Evolutionary conservation across 1,284 basidiomycete species (phyloP), one percentile per base, ranked within the genome.

Genomic region (Xanthoconium separans): DNA sequence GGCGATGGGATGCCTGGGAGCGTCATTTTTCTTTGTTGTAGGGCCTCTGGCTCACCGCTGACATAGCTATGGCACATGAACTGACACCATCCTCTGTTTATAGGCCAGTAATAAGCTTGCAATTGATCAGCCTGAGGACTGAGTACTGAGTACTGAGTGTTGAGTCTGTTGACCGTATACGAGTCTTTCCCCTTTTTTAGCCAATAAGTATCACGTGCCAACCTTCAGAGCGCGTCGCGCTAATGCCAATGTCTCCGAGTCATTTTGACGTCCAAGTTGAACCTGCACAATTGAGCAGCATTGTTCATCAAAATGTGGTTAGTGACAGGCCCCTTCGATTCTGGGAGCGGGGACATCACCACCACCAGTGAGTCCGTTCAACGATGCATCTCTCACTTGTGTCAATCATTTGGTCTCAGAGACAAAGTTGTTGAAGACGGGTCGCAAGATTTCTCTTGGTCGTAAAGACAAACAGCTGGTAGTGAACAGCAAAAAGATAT

Each of bases 401-500:
- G 27, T 33, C 33, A 29, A 47, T 29, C 36, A 24, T 40, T 47
- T 40, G 37, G 12, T 4, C 39, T 1, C 58, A 89, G 86, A 82
- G 66, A 68, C 70, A 13, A 89, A 87, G 62, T 65, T 87, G 6
- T 72, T 89, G 46, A 87, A 85, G 65, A 74, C 83, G 1, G 78
- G 78, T 16, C 75, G 66, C 42, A 73, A 71, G 16, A 82, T 86
- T 54, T 43, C 61, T 1, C 62, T 88, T 3, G 85, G 87, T 15
- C 72, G 87, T 31, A 84, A 79, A 64, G 77, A 76, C 4, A 69
- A 69, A 44, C 73, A 76, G 3, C 70, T 89, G 2, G 36, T 76
- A 7, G 70, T 89, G 47, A 78, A 77, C 50, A 77, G 76, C 71
- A 83, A 82, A 62, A 83, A 80, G 60, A 75, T 89, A 51, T 89